These are phyloP conservation scores for Lactarius evosmus DNA, from an alignment of 768 basidiomycete genomes.

Conservation along the genomic window DNA sequence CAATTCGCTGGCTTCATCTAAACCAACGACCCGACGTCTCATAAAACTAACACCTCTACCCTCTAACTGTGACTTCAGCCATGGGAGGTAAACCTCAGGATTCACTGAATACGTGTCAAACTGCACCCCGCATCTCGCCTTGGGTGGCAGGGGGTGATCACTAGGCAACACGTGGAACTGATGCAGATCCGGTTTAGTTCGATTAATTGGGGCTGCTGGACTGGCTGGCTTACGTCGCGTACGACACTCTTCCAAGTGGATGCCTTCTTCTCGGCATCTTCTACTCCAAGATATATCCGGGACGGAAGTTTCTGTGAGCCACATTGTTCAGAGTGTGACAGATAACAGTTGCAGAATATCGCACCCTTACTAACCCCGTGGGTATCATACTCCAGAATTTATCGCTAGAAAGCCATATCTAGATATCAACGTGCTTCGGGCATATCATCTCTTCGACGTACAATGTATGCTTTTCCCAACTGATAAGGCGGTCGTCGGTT, in stretches of 20 bases:
- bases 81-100: constrained; percentile 48
- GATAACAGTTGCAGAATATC: constrained; percentile 12
- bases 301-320: constrained; percentile 39
- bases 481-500: constrained; percentile 35
- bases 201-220: not conserved
- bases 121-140: constrained; percentile 38
- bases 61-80: constrained; percentile 43
- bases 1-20: constrained; percentile 47
- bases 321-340: not conserved
- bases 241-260: constrained; percentile 43
- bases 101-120: constrained; percentile 50
- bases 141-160: constrained; percentile 37
- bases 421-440: not conserved
- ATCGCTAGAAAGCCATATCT: constrained; percentile 34
- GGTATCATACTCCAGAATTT: constrained; percentile 49
- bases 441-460: constrained; percentile 31
- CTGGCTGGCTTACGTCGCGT: constrained; percentile 36
- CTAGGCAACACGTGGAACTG: constrained; percentile 31
- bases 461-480: constrained; percentile 45
- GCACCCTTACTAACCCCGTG: constrained; percentile 41
- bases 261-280: constrained; percentile 24
- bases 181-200: not conserved
- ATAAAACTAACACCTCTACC: constrained; percentile 44
- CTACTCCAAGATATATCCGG: constrained; percentile 33
- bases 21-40: constrained; percentile 40